Conservation (phyloP, 73 alveolate genomes). For the Tetrahymena elliotti region DNA sequence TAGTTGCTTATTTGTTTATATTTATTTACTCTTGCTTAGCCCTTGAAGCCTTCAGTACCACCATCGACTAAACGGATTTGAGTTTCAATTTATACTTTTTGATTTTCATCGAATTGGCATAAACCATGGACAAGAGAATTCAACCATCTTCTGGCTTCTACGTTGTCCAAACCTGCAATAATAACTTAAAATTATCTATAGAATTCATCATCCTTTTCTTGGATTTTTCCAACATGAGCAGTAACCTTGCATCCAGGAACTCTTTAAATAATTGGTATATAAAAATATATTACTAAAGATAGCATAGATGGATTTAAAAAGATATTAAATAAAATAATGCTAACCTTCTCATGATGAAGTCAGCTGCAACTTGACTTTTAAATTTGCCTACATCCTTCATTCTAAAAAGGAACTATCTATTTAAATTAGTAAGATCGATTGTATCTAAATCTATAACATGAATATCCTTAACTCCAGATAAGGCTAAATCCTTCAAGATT, state of each 20-base stretch:
- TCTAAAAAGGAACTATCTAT: conserved; percentile 97
- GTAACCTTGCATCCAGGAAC: conserved; percentile 51
- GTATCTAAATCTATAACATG: conserved; percentile 98
- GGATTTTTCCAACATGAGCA: conserved; percentile 78
- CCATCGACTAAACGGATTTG: conserved; percentile 89
- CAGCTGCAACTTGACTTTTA: conserved; percentile 98
- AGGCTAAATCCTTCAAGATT: conserved; percentile 90
- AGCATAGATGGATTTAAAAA: background rate
- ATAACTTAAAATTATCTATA: conserved; percentile 85
- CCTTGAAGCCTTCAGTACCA: conserved; percentile 99
- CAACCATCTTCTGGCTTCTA: conserved; percentile 98
- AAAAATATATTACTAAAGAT: background rate
- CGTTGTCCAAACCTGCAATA: conserved; percentile 98
- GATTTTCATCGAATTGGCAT: conserved; percentile 88
- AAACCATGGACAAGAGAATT: conserved; percentile 88
- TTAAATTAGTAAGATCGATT: conserved; percentile 96
- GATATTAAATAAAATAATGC: conserved; percentile 54
- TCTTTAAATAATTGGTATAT: background rate
- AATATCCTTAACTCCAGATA: conserved; percentile 81
- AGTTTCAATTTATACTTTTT: conserved; percentile 44
- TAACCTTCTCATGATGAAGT: conserved; percentile 78
- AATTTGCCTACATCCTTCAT: conserved; percentile 92
- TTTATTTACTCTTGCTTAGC: conserved; percentile 89
- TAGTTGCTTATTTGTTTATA: background rate
- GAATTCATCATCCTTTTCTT: conserved; percentile 87